Conservation (phyloP, 306 rosid species). For the Sicyos baderoa region DNA sequence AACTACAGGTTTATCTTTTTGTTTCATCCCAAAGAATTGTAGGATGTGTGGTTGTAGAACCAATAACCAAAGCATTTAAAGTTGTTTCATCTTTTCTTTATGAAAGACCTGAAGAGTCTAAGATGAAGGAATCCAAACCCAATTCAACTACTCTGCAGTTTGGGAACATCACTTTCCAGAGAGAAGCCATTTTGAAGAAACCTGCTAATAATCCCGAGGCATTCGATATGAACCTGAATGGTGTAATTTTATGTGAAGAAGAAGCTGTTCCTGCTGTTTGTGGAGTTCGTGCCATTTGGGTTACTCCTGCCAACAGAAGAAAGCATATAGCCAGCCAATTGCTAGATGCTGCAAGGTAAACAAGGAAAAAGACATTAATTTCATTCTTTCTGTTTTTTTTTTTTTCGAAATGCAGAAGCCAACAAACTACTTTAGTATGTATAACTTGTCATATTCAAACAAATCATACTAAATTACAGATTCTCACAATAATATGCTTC, state of each 20-base stretch:
- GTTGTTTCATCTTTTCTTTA: slow-evolving; percentile 34
- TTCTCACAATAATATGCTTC: not conserved
- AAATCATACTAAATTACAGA: not conserved
- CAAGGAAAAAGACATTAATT: not conserved
- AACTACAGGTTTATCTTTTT: slow-evolving; percentile 55
- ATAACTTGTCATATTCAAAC: not conserved
- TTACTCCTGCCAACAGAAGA: slow-evolving; percentile 66
- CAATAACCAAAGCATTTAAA: slow-evolving; percentile 59
- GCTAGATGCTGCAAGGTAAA: slow-evolving; percentile 69
- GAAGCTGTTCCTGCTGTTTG: slow-evolving; percentile 52
- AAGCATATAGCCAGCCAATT: slow-evolving; percentile 56
- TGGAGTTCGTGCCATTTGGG: slow-evolving; percentile 86
- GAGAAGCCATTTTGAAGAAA: slow-evolving; percentile 45
- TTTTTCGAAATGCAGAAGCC: not conserved
- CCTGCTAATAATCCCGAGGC: slow-evolving; percentile 26
- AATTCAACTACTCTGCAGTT: slow-evolving; percentile 39
- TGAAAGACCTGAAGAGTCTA: slow-evolving; percentile 19
- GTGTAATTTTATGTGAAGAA: slow-evolving; percentile 50
- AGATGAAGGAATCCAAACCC: slow-evolving; percentile 26
- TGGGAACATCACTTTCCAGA: slow-evolving; percentile 58
- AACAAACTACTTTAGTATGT: not conserved
- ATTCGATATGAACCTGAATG: slow-evolving; percentile 28
- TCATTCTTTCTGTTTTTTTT: not conserved
- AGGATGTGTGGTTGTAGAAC: slow-evolving; percentile 63
- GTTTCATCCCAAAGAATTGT: slow-evolving; percentile 46